Percentiles rank a stretch among this genome's conserved stretches.
Evolutionary conservation across 148 eudicot genomes (phyloP).

Genomic region (Heliosperma pusillum): DNA sequence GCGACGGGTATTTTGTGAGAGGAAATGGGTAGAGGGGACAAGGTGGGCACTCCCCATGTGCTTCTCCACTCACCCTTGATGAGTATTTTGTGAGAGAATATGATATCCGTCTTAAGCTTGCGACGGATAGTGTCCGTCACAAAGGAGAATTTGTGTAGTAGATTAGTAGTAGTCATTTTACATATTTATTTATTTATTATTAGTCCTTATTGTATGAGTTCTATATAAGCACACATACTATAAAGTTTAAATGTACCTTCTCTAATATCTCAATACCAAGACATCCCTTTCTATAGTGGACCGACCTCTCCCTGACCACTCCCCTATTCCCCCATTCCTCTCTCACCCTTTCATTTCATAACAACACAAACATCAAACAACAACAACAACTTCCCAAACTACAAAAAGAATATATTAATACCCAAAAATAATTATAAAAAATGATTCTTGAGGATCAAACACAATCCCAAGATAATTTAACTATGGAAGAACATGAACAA

Average conservation of each 20-base stretch:
- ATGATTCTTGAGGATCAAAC: slow-evolving; percentile 30
- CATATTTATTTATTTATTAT: too few relatives aligned
- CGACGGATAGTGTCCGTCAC: too few relatives aligned
- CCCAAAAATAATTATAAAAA: background rate
- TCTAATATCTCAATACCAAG: background rate
- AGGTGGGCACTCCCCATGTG: too few relatives aligned
- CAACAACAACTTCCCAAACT: background rate
- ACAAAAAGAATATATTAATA: background rate
- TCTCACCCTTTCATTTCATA: background rate
- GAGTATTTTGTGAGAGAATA: too few relatives aligned
- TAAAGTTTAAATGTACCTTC: slow-evolving; percentile 7
- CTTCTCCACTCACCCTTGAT: too few relatives aligned
- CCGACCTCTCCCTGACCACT: slow-evolving; percentile 26
- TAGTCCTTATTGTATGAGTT: background rate
- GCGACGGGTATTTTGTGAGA: too few relatives aligned
- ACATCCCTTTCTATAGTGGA: slow-evolving; percentile 23
- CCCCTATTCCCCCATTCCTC: slow-evolving; percentile 12
- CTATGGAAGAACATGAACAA: slow-evolving; percentile 16
- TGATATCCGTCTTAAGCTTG: too few relatives aligned
- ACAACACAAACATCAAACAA: background rate
- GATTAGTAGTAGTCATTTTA: too few relatives aligned
- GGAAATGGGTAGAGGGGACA: too few relatives aligned
- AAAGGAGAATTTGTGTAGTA: too few relatives aligned
- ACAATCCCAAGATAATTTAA: slow-evolving; percentile 14
- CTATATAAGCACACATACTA: background rate